Base-by-base conservation (phyloP, 148 eudicot species). In the Agrostemma githago region DNA sequence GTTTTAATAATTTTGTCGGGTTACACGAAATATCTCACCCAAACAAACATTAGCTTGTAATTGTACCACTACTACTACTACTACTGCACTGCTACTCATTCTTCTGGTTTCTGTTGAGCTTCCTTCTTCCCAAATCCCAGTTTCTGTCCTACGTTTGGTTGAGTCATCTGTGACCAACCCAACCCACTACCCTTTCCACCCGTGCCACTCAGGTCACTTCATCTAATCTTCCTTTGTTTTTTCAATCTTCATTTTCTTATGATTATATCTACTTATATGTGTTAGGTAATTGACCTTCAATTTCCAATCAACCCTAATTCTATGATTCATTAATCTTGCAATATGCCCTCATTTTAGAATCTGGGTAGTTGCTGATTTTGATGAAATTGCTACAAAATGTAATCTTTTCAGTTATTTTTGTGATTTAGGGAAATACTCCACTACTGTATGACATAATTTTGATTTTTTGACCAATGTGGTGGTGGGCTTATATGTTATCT, bases 391-490 rank as follows among this genome's bases (percentile, higher is more conserved):
- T 26, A 26, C 34, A 26, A 26, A 26, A 26, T 26, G 1, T 26
- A 26, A 26, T 26, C 34, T 26, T 26, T 26, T 26, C 1, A 26
- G 34, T 26, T 26, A 26, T 26, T 26, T 26, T 26, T 26, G 34
- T 26, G 34, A 26, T 26, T 26, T 26, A 26, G 34, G 34, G 34
- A 26, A 26, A 26, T 26, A 26, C n/a, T n/a, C n/a, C n/a, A n/a
- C 34, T 26, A 26, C 34, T 26, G 34, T 26, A 26, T 26, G 34
- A 26, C 3, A 12, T 42, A 40, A 37, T 63, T 79, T 11, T 67
- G 68, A 63, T 37, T 74, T 37, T 74, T 70, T 34, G 57, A 4
- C 59, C 59, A 53, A 3, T 63, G 40, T 59, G 0, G n/a, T n/a
- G n/a, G 62, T n/a, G 39, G 42, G 19, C 9, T 62, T 40, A 12